Evolutionary conservation across 2,329 filamentous ascomycete species (phyloP), one percentile per base, ranked within the genome.

Genomic region (Claviceps maximensis): DNA sequence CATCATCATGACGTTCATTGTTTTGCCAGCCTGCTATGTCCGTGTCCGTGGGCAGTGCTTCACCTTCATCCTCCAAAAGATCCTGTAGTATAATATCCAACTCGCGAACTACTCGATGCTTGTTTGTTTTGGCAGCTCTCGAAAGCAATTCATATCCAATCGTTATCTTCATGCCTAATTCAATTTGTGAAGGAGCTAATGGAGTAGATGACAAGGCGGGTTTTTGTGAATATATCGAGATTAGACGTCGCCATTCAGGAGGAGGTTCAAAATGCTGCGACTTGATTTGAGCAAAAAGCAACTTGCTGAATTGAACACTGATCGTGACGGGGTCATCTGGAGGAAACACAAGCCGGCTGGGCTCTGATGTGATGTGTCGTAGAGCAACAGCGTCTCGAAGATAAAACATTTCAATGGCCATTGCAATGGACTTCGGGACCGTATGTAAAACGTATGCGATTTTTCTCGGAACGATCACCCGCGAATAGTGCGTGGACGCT

Each of bases 141-240:
- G 89, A 70, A 49, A 97, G 75, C 77, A 97, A 93, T 68, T 98
- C 91, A 61, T 95, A 89, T 0, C 91, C 93, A 59, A 85, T 89
- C 0, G 88, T 79, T 10, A 97, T 69, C 65, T 97, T 97, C 84
- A 96, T 91, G 12, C 90, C 90, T 42, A 86, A 72, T 53, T 91
- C 85, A 1, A 78, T 58, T n/a, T 72, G 69, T 13, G 62, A 55
- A 19, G 53, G 44, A 2, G 53, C 53, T 31, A 56, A 61, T 5
- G 59, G 57, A 6, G 55, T 27, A 15, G 58, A 59, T 9, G 52
- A 47, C 2, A 51, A 53, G 21, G 55, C 41, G 2, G 50, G 27
- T 21, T 17, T 23, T 4, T 45, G 21, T 10, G 53, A 12, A 62
- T 23, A 17, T 65, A 59, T 57, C 65, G 59, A n/a, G n/a, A 53